These are phyloP conservation scores for Epichloe sibirici DNA, from an alignment of 2,329 filamentous ascomycete genomes.

Conservation along the genomic window DNA sequence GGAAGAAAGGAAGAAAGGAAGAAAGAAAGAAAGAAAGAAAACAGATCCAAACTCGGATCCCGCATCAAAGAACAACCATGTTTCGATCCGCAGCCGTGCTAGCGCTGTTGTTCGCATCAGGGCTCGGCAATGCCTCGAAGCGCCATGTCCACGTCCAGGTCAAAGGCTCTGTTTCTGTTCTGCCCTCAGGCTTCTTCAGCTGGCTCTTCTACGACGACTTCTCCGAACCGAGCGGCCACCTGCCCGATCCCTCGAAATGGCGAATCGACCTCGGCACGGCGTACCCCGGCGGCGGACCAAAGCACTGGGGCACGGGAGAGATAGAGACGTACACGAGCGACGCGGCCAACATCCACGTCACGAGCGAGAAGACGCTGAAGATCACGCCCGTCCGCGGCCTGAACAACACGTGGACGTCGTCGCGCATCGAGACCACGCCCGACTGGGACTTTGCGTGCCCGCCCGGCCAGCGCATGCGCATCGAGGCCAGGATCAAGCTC, in stretches of 20 bases:
- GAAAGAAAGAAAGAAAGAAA: too few relatives aligned
- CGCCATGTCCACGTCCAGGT: not conserved
- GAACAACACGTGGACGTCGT: slow-evolving; percentile 28
- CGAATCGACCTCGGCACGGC: slow-evolving; percentile 29
- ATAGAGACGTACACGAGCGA: slow-evolving; percentile 32
- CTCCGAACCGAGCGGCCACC: slow-evolving; percentile 4
- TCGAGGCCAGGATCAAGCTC: slow-evolving; percentile 27
- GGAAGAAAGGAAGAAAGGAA: too few relatives aligned
- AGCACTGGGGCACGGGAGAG: slow-evolving; percentile 37
- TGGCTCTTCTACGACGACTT: slow-evolving; percentile 20
- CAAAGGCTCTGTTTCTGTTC: not conserved
- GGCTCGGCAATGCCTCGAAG: not conserved
- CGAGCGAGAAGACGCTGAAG: slow-evolving; percentile 21
- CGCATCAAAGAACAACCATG: not conserved
- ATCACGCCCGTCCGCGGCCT: slow-evolving; percentile 20
- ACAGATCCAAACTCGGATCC: too few relatives aligned
- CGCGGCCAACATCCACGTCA: slow-evolving; percentile 27
- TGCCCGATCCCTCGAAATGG: slow-evolving; percentile 30
- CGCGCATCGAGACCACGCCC: slow-evolving; percentile 27
- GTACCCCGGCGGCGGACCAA: slow-evolving; percentile 30
- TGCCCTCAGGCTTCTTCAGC: slow-evolving; percentile 9
- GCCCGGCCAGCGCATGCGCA: slow-evolving; percentile 21
- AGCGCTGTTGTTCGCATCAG: not conserved
- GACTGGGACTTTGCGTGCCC: slow-evolving; percentile 23
- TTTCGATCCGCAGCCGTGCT: not conserved